These are phyloP conservation scores for Rhodosorus marinus DNA, from an alignment of 23 red algal species.

Conservation along the genomic window DNA sequence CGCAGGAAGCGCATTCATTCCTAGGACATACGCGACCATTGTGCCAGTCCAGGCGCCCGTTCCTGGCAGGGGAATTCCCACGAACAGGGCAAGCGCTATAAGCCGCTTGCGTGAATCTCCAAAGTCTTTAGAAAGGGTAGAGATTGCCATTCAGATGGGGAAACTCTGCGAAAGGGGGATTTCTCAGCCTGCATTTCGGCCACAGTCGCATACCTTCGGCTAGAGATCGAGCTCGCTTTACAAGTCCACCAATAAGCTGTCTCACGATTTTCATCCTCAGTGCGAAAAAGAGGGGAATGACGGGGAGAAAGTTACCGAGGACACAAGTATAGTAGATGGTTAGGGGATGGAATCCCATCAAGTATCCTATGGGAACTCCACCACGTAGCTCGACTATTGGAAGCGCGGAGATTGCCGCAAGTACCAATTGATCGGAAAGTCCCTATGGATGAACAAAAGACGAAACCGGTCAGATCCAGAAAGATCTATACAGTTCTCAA, in stretches of 20 bases:
- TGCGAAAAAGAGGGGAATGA: constrained; percentile 23
- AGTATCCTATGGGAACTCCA: constrained; percentile 59
- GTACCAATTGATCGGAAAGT: no score
- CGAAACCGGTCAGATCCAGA: no score
- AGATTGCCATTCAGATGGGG: no score
- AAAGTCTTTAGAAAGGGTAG: no score
- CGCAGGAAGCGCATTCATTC: constrained; percentile 21
- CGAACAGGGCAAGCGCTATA: constrained; percentile 70
- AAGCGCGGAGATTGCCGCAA: constrained; percentile 46
- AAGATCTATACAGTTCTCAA: no score
- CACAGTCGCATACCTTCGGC: no score
- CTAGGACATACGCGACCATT: constrained; percentile 48
- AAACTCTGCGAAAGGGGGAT: no score
- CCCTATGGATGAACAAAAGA: no score
- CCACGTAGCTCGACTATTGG: constrained; percentile 86
- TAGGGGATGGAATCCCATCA: constrained; percentile 36
- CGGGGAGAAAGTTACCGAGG: constrained; percentile 58
- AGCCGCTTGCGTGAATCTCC: constrained; percentile 2
- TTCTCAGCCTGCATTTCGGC: no score
- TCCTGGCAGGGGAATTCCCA: constrained; percentile 79
- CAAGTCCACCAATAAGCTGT: constrained; percentile 4
- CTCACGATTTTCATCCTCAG: constrained; percentile 32
- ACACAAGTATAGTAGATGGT: constrained; percentile 38
- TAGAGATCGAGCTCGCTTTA: constrained; percentile 37
- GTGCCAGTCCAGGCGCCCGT: constrained; percentile 88